These are phyloP conservation scores for Solanum ahanhuiri DNA, from an alignment of 257 asterid genomes.

Conservation along the genomic window DNA sequence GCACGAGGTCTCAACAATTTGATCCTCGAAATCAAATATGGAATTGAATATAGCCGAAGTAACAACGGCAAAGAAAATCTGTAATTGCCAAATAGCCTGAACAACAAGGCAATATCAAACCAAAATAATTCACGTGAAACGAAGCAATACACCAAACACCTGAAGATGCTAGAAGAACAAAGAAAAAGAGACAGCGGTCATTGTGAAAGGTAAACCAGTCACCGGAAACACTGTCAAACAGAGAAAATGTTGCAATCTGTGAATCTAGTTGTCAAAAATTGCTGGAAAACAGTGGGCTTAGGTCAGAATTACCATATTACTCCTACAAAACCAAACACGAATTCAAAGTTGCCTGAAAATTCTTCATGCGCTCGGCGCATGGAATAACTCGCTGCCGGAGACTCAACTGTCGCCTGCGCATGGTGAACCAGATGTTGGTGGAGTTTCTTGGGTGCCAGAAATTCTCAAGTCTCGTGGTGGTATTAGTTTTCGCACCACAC, in stretches of 20 bases:
- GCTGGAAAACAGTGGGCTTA: background rate
- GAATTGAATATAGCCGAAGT: background rate
- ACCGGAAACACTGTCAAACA: background rate
- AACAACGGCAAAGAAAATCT: background rate
- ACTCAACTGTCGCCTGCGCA: background rate
- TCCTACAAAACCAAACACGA: background rate
- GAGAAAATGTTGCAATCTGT: background rate
- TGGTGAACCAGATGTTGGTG: background rate
- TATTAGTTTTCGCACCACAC: background rate
- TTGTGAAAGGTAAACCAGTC: background rate
- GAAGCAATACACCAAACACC: background rate
- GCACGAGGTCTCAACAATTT: background rate
- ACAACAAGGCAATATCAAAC: background rate
- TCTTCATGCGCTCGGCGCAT: background rate
- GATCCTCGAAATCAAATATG: background rate
- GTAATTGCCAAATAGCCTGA: background rate
- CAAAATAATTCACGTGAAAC: background rate
- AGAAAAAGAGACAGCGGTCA: background rate
- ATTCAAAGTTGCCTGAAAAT: background rate
- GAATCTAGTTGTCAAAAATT: background rate
- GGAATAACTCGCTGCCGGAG: background rate
- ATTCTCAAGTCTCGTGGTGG: background rate
- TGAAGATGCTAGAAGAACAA: background rate
- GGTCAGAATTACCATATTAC: background rate
- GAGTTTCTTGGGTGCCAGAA: background rate